A percentile compares a stretch with the other conserved stretches of the same genome.
These are phyloP conservation scores for Punctularia strigosozonata DNA, from an alignment of 768 basidiomycete species.

Conservation along the genomic window DNA sequence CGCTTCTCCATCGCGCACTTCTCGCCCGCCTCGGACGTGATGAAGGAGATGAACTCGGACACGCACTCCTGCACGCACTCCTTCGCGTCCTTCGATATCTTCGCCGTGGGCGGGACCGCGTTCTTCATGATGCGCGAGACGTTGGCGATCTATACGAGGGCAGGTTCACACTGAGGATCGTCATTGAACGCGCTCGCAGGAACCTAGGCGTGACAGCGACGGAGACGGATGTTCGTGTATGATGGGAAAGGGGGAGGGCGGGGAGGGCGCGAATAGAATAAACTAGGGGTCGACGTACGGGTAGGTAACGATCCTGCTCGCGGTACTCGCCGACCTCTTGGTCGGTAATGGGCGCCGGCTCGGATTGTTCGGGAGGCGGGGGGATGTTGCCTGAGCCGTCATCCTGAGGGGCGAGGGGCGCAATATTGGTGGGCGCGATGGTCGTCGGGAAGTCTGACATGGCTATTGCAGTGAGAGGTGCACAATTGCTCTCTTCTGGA, in stretches of 20 bases:
- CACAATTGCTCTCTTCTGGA: too few species aligned
- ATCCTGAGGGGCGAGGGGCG: conserved; percentile 32
- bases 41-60: conserved; percentile 96
- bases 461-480: not conserved
- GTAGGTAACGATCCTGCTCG: conserved; percentile 92
- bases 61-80: conserved; percentile 98
- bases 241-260: conserved; percentile 1
- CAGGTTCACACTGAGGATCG: not conserved
- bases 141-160: conserved; percentile 80
- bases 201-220: too few species aligned
- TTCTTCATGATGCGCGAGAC: conserved; percentile 97
- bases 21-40: conserved; percentile 94
- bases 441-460: conserved; percentile 20
- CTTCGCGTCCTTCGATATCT: conserved; percentile 97
- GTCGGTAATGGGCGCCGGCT: conserved; percentile 72
- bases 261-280: conserved; percentile 1
- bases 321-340: conserved; percentile 90
- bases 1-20: conserved; percentile 91
- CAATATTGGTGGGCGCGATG: too few species aligned
- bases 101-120: conserved; percentile 79
- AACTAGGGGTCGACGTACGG: conserved; percentile 36
- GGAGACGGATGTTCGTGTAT: too few species aligned
- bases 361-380: conserved; percentile 26
- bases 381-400: conserved; percentile 18
- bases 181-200: too few species aligned